Conservation (phyloP, 2,329 filamentous ascomycete species). For the Fusarium brevicatenulatum region DNA sequence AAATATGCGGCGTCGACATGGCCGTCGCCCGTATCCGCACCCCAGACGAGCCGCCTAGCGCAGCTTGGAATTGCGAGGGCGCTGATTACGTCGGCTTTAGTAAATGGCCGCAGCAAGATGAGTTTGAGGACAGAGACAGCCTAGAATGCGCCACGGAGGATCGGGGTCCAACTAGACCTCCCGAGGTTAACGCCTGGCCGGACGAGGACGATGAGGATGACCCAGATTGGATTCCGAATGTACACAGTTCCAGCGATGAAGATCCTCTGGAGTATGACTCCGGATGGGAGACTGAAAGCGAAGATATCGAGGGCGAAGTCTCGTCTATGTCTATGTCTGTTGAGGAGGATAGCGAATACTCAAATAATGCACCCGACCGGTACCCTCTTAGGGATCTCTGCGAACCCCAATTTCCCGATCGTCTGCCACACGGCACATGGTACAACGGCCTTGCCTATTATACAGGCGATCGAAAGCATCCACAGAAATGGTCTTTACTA, state of each 20-base stretch:
- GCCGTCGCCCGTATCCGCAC: constrained; percentile 12
- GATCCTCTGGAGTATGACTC: background rate
- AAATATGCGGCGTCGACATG: constrained; percentile 12
- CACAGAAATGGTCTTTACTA: background rate
- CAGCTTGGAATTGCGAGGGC: background rate
- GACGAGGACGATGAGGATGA: background rate
- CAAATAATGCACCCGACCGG: fast-evolving
- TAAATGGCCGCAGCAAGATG: background rate
- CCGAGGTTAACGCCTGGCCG: background rate
- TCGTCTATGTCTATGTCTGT: fast-evolving
- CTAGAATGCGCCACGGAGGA: background rate
- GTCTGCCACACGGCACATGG: constrained; percentile 8
- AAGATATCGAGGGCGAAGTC: fast-evolving
- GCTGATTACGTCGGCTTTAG: background rate
- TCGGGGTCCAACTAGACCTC: background rate
- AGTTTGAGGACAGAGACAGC: background rate
- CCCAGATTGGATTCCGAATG: background rate
- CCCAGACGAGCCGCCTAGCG: background rate
- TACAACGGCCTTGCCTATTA: background rate
- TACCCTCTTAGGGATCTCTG: background rate
- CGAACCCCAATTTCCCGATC: background rate
- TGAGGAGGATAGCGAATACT: fast-evolving
- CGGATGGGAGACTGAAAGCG: background rate
- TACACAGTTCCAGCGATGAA: background rate
- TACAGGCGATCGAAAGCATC: background rate